Base-by-base conservation (phyloP, 139 green algal species). In the Closterium sp. region DNA sequence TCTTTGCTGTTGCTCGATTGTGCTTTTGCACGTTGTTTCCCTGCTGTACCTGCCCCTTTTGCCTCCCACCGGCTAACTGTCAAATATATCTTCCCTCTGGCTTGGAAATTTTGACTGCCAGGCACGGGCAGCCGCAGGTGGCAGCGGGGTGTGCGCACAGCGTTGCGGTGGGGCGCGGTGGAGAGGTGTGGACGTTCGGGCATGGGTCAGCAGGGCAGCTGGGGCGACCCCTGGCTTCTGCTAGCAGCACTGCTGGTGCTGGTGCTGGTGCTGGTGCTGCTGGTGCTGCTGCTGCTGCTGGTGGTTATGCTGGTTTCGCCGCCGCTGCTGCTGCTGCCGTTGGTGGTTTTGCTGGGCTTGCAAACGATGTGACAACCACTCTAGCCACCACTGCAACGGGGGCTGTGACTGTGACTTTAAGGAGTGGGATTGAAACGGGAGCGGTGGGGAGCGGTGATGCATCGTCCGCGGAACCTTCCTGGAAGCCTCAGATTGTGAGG, bases 111-210 rank as follows among this genome's bases (percentile, higher is more conserved):
- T 13, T 13, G 24, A 19, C 28, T 86, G 27, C 42, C 89, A 92
- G 85, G 90, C 70, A 70, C 30, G 90, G 90, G 0, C 30, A 31
- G 42, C 86, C 70, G 7, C 91, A 94, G 2, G 95, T 97, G 79
- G 93, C 96, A 17, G 95, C 92, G 31, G 97, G 97, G 0, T 96
- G 98, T 30, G 94, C 94, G 70, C 97, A 98, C 94, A 97, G 91
- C 79, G 94, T 91, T 0, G 97, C 96, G 0, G 93, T 98, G 32
- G 91, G 91, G 0, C 88, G 94, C 0, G 86, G 96, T 62, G 97
- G 97, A 9, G 84, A 90, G 11, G 88, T 98, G 50, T 97, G 95
- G 85, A 97, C 94, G 11, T 98, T 97, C 96, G 97, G 97, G 0
- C 91, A 96, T 9, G 96, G 96, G 88, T 97, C 96, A 89, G 96